These are phyloP conservation scores for Pyronema domesticum DNA, from an alignment of 495 filamentous ascomycete genomes.

Conservation along the genomic window DNA sequence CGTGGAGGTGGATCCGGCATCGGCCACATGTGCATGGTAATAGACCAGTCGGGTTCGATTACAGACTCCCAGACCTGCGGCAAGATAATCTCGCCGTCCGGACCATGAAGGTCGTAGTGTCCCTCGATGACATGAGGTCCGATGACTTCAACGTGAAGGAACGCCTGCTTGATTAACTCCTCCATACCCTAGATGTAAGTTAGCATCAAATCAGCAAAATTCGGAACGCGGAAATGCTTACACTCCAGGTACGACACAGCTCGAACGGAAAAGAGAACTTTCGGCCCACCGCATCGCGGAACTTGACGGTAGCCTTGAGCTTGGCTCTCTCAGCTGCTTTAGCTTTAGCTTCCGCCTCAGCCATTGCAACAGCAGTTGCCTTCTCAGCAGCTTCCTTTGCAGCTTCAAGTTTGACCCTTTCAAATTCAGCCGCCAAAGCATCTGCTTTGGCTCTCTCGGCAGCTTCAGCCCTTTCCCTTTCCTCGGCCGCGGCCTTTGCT, in stretches of 20 bases:
- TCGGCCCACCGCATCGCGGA: conserved; percentile 47
- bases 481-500: conserved; percentile 25
- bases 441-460: conserved; percentile 9
- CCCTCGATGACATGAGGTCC: conserved; percentile 32
- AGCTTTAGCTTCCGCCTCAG: conserved; percentile 27
- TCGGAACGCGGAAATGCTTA: conserved; percentile 23
- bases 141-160: conserved; percentile 32
- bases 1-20: conserved; percentile 33
- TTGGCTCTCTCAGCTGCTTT: conserved; percentile 27
- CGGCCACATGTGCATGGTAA: conserved; percentile 97
- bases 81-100: conserved; percentile 32
- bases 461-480: conserved; percentile 19
- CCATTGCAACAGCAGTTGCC: conserved; percentile 21
- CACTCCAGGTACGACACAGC: conserved; percentile 47
- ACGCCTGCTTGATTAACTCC: conserved; percentile 33
- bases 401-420: conserved; percentile 5
- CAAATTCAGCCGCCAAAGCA: conserved; percentile 24
- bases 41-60: conserved; percentile 46
- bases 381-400: conserved; percentile 15
- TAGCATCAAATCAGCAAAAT: background rate
- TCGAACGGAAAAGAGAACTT: conserved; percentile 49
- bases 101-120: conserved; percentile 33
- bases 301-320: conserved; percentile 39
- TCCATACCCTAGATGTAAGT: conserved; percentile 34
- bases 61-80: conserved; percentile 36